A percentile compares a stretch with the other conserved stretches of the same genome.
Conservation (phyloP, 257 asterid genomes). For the Mitragyna speciosa region DNA sequence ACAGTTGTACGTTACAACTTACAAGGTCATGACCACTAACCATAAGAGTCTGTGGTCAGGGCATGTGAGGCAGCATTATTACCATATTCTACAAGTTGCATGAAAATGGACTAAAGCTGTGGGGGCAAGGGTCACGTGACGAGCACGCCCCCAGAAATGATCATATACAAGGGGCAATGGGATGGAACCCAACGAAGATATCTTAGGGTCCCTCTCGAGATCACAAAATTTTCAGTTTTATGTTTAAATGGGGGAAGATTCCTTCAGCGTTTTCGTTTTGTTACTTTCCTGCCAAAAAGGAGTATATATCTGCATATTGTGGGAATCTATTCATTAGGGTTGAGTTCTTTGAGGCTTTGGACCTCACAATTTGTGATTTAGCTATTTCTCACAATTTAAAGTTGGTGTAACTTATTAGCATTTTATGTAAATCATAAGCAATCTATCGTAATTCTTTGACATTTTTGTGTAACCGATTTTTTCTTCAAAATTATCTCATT, state of each 20-base stretch:
- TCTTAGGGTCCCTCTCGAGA: neutral
- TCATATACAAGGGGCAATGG: neutral
- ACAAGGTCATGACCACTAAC: neutral
- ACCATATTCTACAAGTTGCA: conserved; percentile 1
- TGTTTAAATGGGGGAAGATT: neutral
- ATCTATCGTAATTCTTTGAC: no score
- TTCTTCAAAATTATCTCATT: no score
- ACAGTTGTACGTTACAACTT: neutral
- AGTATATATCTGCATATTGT: neutral
- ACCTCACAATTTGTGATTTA: no score
- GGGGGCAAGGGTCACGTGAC: conserved; percentile 9
- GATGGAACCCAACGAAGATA: conserved; percentile 14
- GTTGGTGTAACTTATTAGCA: no score
- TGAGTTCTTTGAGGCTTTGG: no score
- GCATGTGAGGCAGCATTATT: conserved; percentile 13
- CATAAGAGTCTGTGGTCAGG: neutral
- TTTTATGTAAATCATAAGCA: no score
- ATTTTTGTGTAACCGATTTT: no score
- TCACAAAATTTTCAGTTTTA: neutral
- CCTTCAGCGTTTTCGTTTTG: conserved; percentile 6
- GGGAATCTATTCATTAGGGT: neutral
- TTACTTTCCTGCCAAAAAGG: neutral
- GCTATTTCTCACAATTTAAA: no score
- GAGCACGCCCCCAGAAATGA: neutral
- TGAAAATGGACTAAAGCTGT: neutral